Evolutionary conservation across 495 filamentous ascomycete species (phyloP).

Genomic region (Daldinia bambusicola): DNA sequence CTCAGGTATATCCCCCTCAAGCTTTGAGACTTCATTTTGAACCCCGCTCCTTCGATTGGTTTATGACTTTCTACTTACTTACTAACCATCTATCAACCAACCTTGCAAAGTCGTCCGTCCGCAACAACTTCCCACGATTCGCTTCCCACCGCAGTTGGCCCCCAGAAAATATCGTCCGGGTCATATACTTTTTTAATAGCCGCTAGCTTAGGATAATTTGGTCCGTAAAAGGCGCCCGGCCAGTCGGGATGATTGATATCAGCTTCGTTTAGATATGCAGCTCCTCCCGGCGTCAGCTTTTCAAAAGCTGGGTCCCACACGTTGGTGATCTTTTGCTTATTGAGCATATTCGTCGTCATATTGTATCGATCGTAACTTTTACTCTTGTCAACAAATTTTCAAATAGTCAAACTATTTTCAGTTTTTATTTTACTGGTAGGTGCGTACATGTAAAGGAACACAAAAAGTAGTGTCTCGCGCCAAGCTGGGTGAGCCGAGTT

Average conservation of each 20-base stretch:
- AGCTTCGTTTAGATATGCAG: conserved; percentile 52
- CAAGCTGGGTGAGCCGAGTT: not conserved
- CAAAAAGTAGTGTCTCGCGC: too few relatives aligned
- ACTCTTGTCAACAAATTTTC: conserved; percentile 1
- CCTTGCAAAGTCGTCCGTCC: conserved; percentile 29
- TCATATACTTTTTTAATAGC: conserved; percentile 62
- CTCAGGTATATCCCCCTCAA: too few relatives aligned
- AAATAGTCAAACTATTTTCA: too few relatives aligned
- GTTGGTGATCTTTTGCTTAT: conserved; percentile 14
- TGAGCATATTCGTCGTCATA: conserved; percentile 16
- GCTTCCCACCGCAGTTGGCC: conserved; percentile 59
- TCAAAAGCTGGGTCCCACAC: conserved; percentile 9
- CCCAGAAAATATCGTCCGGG: conserved; percentile 59
- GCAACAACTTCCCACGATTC: conserved; percentile 46
- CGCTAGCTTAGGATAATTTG: too few relatives aligned
- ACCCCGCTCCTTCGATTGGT: too few relatives aligned
- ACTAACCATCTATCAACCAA: too few relatives aligned
- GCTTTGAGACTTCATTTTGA: too few relatives aligned
- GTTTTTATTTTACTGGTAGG: too few relatives aligned
- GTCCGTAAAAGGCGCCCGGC: too few relatives aligned
- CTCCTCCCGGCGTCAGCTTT: conserved; percentile 22
- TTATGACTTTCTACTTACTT: too few relatives aligned
- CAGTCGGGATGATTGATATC: too few relatives aligned
- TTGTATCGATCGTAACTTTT: conserved; percentile 29
- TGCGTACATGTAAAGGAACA: too few relatives aligned